Percentiles rank a stretch among this genome's conserved stretches.
Conservation (phyloP, 345 rosid species). For the Eucalyptus grandis region DNA sequence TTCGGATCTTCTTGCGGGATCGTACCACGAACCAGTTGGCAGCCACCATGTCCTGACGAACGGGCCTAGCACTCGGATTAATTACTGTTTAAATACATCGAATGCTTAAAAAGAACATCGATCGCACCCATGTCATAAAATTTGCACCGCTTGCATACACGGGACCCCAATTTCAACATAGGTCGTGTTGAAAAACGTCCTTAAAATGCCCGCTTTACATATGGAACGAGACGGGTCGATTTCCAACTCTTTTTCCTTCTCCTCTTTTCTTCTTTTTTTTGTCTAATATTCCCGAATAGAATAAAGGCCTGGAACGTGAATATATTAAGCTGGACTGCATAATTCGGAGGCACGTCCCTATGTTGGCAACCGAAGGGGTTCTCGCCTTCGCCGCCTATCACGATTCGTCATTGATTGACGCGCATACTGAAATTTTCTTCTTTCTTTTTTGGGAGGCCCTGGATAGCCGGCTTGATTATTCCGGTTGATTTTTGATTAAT, state of each 20-base stretch:
- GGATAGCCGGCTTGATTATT: neutral
- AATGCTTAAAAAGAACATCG: neutral
- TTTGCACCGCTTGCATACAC: neutral
- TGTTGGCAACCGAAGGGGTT: neutral
- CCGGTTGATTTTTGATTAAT: neutral
- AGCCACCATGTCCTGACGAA: neutral
- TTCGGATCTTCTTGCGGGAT: neutral
- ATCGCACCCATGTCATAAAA: neutral
- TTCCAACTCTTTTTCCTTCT: neutral
- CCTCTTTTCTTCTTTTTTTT: neutral
- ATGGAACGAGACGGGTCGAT: neutral
- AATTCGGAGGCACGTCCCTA: neutral
- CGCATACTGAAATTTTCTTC: neutral
- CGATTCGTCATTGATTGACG: neutral
- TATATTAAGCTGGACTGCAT: neutral
- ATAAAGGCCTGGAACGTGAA: neutral
- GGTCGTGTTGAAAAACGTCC: neutral
- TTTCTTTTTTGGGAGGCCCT: neutral
- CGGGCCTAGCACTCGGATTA: neutral
- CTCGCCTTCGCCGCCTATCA: neutral
- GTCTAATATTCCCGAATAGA: neutral
- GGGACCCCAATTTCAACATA: neutral
- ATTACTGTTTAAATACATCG: neutral
- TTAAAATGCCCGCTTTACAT: neutral
- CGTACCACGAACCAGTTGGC: neutral